These are phyloP conservation scores for Leccinum barrowsii DNA, from an alignment of 768 basidiomycete species.

Conservation along the genomic window DNA sequence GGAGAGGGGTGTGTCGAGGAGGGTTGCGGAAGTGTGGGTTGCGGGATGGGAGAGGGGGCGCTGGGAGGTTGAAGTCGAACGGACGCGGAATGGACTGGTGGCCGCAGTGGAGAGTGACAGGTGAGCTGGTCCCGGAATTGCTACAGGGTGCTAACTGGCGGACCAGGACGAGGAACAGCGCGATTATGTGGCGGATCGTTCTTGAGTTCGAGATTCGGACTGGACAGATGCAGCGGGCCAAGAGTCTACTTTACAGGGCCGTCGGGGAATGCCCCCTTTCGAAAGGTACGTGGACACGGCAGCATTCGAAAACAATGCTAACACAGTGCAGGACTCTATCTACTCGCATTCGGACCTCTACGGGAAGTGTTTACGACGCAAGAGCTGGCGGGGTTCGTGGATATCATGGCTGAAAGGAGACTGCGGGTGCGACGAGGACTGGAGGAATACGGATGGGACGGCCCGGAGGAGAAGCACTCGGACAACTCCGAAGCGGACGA, in stretches of 20 bases:
- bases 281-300: conserved; percentile 49
- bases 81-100: conserved; percentile 60
- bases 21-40: conserved; percentile 72
- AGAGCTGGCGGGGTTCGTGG: conserved; percentile 61
- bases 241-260: conserved; percentile 70
- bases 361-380: conserved; percentile 54
- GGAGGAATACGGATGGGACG: conserved; percentile 39
- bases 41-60: conserved; percentile 73
- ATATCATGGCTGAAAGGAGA: conserved; percentile 75
- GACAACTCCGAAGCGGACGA: conserved; percentile 13
- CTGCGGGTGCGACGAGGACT: conserved; percentile 59
- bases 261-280: conserved; percentile 69
- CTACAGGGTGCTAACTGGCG: conserved; percentile 6
- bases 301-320: conserved; percentile 7
- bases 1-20: conserved; percentile 55
- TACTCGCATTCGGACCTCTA: conserved; percentile 72
- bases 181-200: conserved; percentile 68
- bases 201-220: conserved; percentile 74
- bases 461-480: conserved; percentile 13
- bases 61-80: conserved; percentile 69
- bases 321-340: conserved; percentile 57
- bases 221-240: conserved; percentile 57
- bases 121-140: conserved; percentile 36
- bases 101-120: conserved; percentile 64
- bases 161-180: conserved; percentile 60